phyloP scores from a whole-genome alignment of 2,329 filamentous ascomycete species.

The Allantophomopsis cytisporea region DNA sequence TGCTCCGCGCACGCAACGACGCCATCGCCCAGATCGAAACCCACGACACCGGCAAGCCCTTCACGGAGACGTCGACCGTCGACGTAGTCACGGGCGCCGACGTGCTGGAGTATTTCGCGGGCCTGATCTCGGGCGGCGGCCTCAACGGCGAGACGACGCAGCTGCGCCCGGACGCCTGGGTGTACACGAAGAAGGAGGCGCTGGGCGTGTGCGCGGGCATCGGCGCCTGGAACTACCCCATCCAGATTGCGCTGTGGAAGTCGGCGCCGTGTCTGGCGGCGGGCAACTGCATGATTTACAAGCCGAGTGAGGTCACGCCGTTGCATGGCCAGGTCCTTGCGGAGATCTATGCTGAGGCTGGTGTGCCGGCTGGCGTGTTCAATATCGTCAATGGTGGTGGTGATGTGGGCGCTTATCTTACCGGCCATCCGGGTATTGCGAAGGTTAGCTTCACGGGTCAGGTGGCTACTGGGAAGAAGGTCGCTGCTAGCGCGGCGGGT shows the following conservation, averaged over 20 bases:
- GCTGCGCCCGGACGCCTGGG: conserved; percentile 62
- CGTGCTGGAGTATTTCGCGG: conserved; percentile 77
- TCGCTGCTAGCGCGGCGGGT: conserved; percentile 60
- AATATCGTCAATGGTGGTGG: conserved; percentile 76
- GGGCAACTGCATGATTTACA: conserved; percentile 85
- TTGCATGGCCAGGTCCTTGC: conserved; percentile 69
- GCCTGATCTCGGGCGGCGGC: conserved; percentile 62
- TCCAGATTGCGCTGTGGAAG: conserved; percentile 86
- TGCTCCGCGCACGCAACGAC: conserved; percentile 67
- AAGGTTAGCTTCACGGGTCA: conserved; percentile 89
- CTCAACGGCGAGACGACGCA: conserved; percentile 69
- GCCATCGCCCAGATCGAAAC: conserved; percentile 70
- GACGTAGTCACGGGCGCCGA: conserved; percentile 76
- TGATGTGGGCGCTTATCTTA: conserved; percentile 63
- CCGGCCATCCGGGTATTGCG: conserved; percentile 56
- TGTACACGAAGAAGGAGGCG: conserved; percentile 71
- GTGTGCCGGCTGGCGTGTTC: conserved; percentile 71
- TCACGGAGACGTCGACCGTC: conserved; percentile 70
- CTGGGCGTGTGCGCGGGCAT: conserved; percentile 78
- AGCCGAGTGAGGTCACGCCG: conserved; percentile 77
- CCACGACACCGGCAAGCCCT: conserved; percentile 76
- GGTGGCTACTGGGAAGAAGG: conserved; percentile 70
- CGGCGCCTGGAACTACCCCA: conserved; percentile 85
- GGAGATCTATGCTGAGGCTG: conserved; percentile 64
- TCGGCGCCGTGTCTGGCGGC: conserved; percentile 74